These are phyloP conservation scores for Colletotrichum sp. DNA, from an alignment of 2,329 filamentous ascomycete genomes.

Conservation along the genomic window DNA sequence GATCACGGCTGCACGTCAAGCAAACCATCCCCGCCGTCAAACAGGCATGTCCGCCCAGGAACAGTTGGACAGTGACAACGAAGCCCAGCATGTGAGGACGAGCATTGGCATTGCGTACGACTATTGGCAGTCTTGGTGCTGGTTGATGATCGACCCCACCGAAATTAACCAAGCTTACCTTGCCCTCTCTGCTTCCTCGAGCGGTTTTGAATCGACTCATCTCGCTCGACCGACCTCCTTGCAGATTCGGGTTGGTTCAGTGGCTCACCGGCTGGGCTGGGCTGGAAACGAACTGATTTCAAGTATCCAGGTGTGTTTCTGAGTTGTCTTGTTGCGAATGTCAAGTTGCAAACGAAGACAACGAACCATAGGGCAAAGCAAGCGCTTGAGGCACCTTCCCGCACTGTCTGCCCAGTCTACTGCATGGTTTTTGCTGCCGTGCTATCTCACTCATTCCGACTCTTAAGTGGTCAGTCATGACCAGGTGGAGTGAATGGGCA, in stretches of 20 bases:
- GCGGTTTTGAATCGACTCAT: conserved; percentile 14
- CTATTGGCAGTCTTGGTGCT: background rate
- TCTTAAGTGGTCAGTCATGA: background rate
- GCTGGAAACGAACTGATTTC: background rate
- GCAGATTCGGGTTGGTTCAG: background rate
- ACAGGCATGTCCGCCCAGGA: background rate
- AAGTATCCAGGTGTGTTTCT: background rate
- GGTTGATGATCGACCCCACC: background rate
- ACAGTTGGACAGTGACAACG: background rate
- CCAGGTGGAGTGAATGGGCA: background rate
- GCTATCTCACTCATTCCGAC: background rate
- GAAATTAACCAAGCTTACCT: conserved; percentile 4
- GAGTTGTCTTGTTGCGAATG: background rate
- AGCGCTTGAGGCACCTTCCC: background rate
- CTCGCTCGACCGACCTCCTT: conserved; percentile 18
- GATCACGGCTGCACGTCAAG: conserved; percentile 12
- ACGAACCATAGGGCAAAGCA: background rate
- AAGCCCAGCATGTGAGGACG: background rate
- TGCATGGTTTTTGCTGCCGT: background rate
- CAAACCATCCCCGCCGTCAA: background rate
- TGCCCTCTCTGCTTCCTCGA: background rate
- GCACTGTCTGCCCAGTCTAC: background rate
- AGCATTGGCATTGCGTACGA: conserved; percentile 5
- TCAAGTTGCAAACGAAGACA: background rate
- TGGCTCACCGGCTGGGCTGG: background rate